Evolutionary conservation across 2,329 filamentous ascomycete genomes (phyloP).

Genomic region (Hymenoscyphus occultus): DNA sequence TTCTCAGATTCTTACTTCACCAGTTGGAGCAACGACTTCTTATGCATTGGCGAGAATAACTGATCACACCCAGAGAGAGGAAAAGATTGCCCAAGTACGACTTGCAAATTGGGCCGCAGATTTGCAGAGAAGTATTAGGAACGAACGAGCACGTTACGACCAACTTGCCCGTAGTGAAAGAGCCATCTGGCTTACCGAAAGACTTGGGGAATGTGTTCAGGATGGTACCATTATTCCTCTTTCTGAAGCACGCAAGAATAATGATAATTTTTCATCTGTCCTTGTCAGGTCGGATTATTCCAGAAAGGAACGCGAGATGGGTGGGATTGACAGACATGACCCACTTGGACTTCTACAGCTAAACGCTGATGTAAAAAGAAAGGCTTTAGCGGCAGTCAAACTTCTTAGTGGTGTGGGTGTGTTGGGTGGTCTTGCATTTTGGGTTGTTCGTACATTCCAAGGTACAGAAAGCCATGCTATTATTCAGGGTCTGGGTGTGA

Average conservation of each 20-base stretch:
- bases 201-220: slow-evolving; percentile 62
- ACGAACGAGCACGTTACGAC: slow-evolving; percentile 69
- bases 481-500: slow-evolving; percentile 22
- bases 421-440: slow-evolving; percentile 68
- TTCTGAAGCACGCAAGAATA: slow-evolving; percentile 35
- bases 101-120: slow-evolving; percentile 81
- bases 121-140: slow-evolving; percentile 70
- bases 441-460: slow-evolving; percentile 44
- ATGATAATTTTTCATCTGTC: slow-evolving; percentile 18
- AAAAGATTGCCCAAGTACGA: slow-evolving; percentile 63
- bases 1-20: slow-evolving; percentile 28
- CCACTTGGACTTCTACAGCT: slow-evolving; percentile 75
- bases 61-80: slow-evolving; percentile 57
- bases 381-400: slow-evolving; percentile 67
- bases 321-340: slow-evolving; percentile 52
- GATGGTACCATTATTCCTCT: slow-evolving; percentile 61
- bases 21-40: slow-evolving; percentile 40
- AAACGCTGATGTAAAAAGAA: slow-evolving; percentile 61
- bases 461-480: slow-evolving; percentile 16
- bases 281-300: slow-evolving; percentile 28
- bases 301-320: slow-evolving; percentile 13
- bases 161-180: slow-evolving; percentile 59
- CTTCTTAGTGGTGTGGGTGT: slow-evolving; percentile 72
- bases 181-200: slow-evolving; percentile 66
- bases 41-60: slow-evolving; percentile 60